phyloP scores from a whole-genome alignment of 495 filamentous ascomycete genomes.

The Talaromyces ruber region DNA sequence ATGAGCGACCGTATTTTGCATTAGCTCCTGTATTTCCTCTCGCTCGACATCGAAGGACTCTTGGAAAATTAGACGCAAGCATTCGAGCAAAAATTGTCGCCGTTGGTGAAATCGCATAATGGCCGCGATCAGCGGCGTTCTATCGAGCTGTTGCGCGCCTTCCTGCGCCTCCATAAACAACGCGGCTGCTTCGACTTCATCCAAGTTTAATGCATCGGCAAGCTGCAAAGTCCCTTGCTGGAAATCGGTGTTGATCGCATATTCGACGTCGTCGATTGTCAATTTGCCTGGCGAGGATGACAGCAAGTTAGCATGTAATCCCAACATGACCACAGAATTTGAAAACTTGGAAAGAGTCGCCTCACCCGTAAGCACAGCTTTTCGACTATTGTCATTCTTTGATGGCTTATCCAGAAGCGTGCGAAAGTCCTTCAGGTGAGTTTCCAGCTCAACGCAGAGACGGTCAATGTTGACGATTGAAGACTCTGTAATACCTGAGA shows the following conservation, averaged over 20 bases:
- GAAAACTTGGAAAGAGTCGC: neutral
- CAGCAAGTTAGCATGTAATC: slow-evolving; percentile 23
- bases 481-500: slow-evolving; percentile 56
- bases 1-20: slow-evolving; percentile 29
- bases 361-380: slow-evolving; percentile 47
- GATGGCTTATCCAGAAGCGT: slow-evolving; percentile 66
- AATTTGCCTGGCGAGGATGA: slow-evolving; percentile 51
- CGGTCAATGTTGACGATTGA: slow-evolving; percentile 53
- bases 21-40: slow-evolving; percentile 29
- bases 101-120: slow-evolving; percentile 79
- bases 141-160: slow-evolving; percentile 54
- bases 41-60: slow-evolving; percentile 52
- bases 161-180: slow-evolving; percentile 61
- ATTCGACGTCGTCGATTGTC: slow-evolving; percentile 59
- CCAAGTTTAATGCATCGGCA: slow-evolving; percentile 79
- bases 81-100: slow-evolving; percentile 70
- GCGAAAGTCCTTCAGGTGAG: slow-evolving; percentile 61
- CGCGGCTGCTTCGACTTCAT: slow-evolving; percentile 75
- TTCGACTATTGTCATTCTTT: slow-evolving; percentile 60
- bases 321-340: neutral
- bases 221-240: slow-evolving; percentile 67
- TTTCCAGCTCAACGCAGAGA: slow-evolving; percentile 58
- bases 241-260: slow-evolving; percentile 79
- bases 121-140: slow-evolving; percentile 60
- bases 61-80: slow-evolving; percentile 65